Evolutionary conservation across 2,329 filamentous ascomycete species (phyloP), one percentile per base, ranked within the genome.

Genomic region (Thermothelomyces thermophilus): DNA sequence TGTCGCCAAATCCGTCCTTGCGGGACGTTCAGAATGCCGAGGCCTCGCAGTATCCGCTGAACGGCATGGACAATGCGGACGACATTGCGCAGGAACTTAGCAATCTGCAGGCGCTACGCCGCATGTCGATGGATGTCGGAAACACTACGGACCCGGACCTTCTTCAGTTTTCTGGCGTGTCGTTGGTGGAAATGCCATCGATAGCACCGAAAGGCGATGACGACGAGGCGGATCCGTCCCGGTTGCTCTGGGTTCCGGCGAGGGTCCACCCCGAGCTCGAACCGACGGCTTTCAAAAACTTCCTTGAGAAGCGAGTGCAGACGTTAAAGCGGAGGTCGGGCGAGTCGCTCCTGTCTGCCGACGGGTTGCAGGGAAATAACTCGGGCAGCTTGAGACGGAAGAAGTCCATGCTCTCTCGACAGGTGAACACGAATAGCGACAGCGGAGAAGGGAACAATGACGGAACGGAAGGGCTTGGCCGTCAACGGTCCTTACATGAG

Each of bases 241-340:
- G 90, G 55, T 71, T 97, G 52, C 87, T 97, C 58, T 98, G 93
- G 93, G 93, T 98, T 5, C 93, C 93, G 5, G 93, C 93, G 20
- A 82, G 90, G 51, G 78, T 98, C 24, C 93, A 98, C 62, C 93
- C 93, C 0, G 93, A 98, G 68, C 74, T 98, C 42, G 93, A 93
- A 2, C 93, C 93, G 1, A 90, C 87, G 63, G 93, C 96, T 60
- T 98, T 97, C 74, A 96, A 95, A 68, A 91, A 86, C 1, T 98
- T 97, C 59, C 78, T 98, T 2, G 91, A 98, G 62, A 94, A 90
- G 55, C 84, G 90, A 63, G 88, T 96, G 11, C 87, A 95, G 59
- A 85, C 87, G 31, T 95, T 97, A 60, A 84, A 89, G 65, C 78
- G 90, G 58, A 81, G 87, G 60, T 95, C 90, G 1, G 84, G 85